A percentile compares a stretch with the other conserved stretches of the same genome.
Evolutionary conservation across 176 grass and related monocot genomes (phyloP).

Genomic region (Panicum miliaceum): DNA sequence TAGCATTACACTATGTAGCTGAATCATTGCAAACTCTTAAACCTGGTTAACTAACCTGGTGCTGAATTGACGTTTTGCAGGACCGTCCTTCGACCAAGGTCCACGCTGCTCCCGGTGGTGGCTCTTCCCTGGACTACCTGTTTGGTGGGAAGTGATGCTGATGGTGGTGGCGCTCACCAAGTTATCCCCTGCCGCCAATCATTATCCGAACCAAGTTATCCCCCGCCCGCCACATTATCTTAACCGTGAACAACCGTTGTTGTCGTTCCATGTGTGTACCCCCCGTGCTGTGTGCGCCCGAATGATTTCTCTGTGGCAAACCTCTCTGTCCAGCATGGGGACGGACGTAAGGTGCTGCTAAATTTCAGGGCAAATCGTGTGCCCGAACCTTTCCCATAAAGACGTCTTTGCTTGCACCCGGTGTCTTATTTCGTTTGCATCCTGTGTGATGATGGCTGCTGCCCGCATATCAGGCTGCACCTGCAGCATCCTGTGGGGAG

Average conservation of each 20-base stretch:
- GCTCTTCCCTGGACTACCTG: conserved; percentile 69
- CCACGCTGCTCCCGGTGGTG: conserved; percentile 59
- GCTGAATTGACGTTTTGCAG: conserved; percentile 28
- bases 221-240: background rate
- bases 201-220: background rate
- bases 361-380: conserved; percentile 41
- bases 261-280: conserved; percentile 19
- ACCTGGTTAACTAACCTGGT: background rate
- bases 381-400: conserved; percentile 31
- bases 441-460: background rate
- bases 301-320: conserved; percentile 22
- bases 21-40: background rate
- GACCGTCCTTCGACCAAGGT: conserved; percentile 76
- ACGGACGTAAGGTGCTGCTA: conserved; percentile 17
- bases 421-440: background rate
- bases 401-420: background rate
- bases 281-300: background rate
- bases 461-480: background rate
- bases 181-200: background rate
- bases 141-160: conserved; percentile 59
- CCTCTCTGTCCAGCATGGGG: background rate
- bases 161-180: conserved; percentile 8
- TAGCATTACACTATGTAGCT: background rate
- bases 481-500: too few relatives aligned
- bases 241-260: conserved; percentile 31